Percentiles rank a stretch among this genome's conserved stretches.
Conservation (phyloP, 1,139 yeast species). For the Geotrichum reessii region DNA sequence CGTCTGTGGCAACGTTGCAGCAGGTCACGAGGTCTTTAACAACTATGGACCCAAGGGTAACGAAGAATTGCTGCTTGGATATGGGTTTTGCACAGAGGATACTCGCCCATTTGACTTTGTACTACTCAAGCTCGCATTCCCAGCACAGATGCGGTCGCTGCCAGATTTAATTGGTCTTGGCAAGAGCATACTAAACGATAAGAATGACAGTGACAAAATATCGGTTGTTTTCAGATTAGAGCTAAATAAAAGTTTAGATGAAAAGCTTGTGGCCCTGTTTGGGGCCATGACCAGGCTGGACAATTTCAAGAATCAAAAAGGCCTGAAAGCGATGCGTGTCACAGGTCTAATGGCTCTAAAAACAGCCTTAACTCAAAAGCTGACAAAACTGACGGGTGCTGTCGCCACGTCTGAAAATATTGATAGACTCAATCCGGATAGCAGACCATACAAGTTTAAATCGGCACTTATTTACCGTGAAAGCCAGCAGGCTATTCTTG, state of each 20-base stretch:
- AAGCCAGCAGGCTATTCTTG: slow-evolving; percentile 3
- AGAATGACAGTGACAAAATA: neutral
- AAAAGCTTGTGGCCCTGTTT: slow-evolving; percentile 4
- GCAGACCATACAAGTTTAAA: neutral
- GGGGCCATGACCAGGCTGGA: neutral
- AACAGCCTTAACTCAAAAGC: slow-evolving; percentile 8
- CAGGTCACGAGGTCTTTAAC: slow-evolving; percentile 55
- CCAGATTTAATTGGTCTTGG: neutral
- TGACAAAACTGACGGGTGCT: neutral
- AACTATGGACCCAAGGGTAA: slow-evolving; percentile 87
- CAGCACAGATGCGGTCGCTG: neutral
- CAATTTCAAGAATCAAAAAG: neutral
- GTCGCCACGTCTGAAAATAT: neutral
- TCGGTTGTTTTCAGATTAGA: slow-evolving; percentile 4
- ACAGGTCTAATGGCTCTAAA: slow-evolving; percentile 4
- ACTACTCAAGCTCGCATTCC: slow-evolving; percentile 40
- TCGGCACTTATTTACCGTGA: slow-evolving; percentile 5
- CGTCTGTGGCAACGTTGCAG: slow-evolving; percentile 17
- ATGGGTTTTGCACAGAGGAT: slow-evolving; percentile 59
- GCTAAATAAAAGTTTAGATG: slow-evolving; percentile 2
- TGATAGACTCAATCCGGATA: neutral
- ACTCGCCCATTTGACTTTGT: slow-evolving; percentile 57
- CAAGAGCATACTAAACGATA: neutral
- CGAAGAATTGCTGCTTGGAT: slow-evolving; percentile 55
- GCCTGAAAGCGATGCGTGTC: neutral